Conservation (phyloP, 768 basidiomycete genomes). For the Royoungia palumana region DNA sequence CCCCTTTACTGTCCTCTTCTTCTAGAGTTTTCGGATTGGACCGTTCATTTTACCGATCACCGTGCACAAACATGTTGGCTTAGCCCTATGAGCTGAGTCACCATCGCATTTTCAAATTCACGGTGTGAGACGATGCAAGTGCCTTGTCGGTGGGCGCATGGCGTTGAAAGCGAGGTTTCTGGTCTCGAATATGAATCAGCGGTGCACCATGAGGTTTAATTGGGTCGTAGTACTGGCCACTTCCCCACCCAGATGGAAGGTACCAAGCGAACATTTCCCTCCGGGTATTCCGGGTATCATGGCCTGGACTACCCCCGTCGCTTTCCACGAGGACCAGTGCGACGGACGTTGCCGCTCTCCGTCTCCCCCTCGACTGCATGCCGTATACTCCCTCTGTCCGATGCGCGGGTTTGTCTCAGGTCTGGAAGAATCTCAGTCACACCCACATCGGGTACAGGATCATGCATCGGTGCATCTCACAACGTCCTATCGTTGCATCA, state of each 20-base stretch:
- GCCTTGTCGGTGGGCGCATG: neutral
- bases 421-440: neutral
- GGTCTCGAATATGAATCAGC: too few relatives aligned
- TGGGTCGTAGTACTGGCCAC: neutral
- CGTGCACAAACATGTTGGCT: conserved; percentile 11
- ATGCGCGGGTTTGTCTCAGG: conserved; percentile 6
- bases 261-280: neutral
- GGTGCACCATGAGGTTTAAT: too few relatives aligned
- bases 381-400: conserved; percentile 5
- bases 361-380: neutral
- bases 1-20: conserved; percentile 12
- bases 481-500: too few relatives aligned
- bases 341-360: neutral
- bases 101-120: conserved; percentile 14
- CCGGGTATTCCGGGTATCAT: conserved; percentile 1
- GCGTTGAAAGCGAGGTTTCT: too few relatives aligned
- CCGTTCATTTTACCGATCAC: conserved; percentile 25
- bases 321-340: neutral
- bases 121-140: conserved; percentile 2
- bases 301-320: conserved; percentile 6
- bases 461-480: too few relatives aligned
- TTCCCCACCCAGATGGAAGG: neutral
- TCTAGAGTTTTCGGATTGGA: conserved; percentile 23
- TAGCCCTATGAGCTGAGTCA: conserved; percentile 16
- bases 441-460: too few relatives aligned